Evolutionary conservation across 148 eudicot genomes (phyloP).

Genomic region (Rhododendron ovatum): DNA sequence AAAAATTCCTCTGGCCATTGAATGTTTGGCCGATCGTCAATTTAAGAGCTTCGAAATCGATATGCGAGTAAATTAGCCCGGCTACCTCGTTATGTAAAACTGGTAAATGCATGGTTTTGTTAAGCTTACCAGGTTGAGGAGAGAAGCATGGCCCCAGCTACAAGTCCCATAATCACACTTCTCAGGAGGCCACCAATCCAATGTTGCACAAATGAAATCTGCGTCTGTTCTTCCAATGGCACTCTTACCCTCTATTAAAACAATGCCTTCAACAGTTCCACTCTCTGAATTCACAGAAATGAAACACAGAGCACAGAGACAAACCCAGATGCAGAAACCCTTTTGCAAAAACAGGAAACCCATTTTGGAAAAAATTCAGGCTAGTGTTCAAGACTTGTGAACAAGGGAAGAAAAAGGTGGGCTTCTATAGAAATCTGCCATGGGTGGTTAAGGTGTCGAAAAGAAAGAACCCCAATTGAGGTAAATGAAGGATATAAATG

Average conservation of each 20-base stretch:
- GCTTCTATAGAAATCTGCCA: neutral
- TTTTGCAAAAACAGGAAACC: slow-evolving; percentile 29
- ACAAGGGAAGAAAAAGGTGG: neutral
- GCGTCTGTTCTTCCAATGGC: slow-evolving; percentile 56
- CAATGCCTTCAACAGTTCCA: slow-evolving; percentile 30
- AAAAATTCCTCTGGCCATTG: neutral
- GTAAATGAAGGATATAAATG: neutral
- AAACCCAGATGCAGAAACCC: slow-evolving; percentile 31
- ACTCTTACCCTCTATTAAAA: slow-evolving; percentile 48
- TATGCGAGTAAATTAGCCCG: neutral
- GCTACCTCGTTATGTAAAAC: neutral
- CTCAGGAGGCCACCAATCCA: slow-evolving; percentile 99
- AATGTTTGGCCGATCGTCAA: no score
- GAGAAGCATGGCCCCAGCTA: slow-evolving; percentile 80
- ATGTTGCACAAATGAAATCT: slow-evolving; percentile 80
- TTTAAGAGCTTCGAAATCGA: no score
- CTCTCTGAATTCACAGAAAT: slow-evolving; percentile 23
- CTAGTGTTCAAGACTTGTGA: slow-evolving; percentile 10
- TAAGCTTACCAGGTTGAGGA: slow-evolving; percentile 70
- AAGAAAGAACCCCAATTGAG: neutral
- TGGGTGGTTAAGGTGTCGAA: neutral
- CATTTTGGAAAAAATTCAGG: slow-evolving; percentile 25
- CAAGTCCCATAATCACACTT: slow-evolving; percentile 97
- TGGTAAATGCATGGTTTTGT: neutral
- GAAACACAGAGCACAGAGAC: slow-evolving; percentile 27